phyloP scores from a whole-genome alignment of 345 rosid genomes.

The Lepidium didymum region DNA sequence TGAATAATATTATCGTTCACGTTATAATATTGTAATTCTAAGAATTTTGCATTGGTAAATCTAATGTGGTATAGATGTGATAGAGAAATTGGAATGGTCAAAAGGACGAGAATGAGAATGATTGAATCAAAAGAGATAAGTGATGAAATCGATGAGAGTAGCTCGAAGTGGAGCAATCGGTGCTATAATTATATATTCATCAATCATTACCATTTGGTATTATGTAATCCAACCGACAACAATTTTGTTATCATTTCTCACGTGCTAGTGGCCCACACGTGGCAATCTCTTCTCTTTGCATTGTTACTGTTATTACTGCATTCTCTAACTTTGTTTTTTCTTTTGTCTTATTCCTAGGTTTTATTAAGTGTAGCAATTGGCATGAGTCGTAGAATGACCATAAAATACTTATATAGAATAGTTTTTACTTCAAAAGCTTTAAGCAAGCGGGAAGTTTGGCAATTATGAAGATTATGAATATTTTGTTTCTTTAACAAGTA shows the following conservation, averaged over 20 bases:
- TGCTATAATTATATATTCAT: constrained; percentile 13
- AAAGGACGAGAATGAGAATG: constrained; percentile 15
- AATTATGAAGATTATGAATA: no score
- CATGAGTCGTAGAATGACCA: no score
- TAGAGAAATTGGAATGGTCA: constrained; percentile 26
- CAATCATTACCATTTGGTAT: constrained; percentile 17
- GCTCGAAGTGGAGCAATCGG: constrained; percentile 28
- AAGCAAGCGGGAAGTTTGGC: no score
- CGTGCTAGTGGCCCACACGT: constrained; percentile 17
- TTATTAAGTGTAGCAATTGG: no score
- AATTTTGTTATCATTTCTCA: constrained; percentile 11
- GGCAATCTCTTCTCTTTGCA: not conserved
- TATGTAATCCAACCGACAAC: constrained; percentile 16
- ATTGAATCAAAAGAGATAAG: constrained; percentile 20
- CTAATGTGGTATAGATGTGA: not conserved
- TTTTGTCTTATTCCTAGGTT: not conserved
- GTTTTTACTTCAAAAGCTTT: no score
- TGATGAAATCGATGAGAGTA: constrained; percentile 14
- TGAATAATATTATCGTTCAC: not conserved
- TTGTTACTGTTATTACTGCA: not conserved
- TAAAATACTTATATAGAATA: no score
- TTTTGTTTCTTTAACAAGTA: no score
- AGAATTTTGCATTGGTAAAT: not conserved
- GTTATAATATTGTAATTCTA: not conserved
- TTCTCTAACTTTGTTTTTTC: not conserved